A percentile compares a stretch with the other conserved stretches of the same genome.
Evolutionary conservation across 331 rosid genomes (phyloP).

Genomic region (Quercus tomentella): DNA sequence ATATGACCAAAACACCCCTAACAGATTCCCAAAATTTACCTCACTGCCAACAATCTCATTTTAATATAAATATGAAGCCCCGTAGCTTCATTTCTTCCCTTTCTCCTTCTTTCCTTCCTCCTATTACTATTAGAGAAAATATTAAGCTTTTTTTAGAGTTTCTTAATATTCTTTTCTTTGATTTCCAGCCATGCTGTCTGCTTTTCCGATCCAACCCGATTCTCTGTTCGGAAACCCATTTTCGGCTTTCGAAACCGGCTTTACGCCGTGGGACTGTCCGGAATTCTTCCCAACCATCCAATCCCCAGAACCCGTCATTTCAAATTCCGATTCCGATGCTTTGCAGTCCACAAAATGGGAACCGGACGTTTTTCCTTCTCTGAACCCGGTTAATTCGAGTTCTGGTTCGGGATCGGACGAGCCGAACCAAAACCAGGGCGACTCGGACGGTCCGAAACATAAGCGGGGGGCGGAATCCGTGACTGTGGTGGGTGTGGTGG

Average conservation of each 20-base stretch:
- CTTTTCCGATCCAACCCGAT: constrained; percentile 15
- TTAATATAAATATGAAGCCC: constrained; percentile 42
- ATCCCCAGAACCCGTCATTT: constrained; percentile 21
- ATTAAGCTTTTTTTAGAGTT: too few species aligned
- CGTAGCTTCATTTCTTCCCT: constrained; percentile 75
- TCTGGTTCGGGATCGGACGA: constrained; percentile 54
- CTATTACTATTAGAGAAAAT: constrained; percentile 2
- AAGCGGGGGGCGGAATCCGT: constrained; percentile 1
- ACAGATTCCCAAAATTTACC: background rate
- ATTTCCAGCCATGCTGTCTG: constrained; percentile 46
- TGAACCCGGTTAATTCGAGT: constrained; percentile 16
- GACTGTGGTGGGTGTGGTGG: constrained; percentile 24
- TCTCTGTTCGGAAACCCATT: constrained; percentile 34
- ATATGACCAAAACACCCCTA: constrained; percentile 39
- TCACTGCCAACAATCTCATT: background rate
- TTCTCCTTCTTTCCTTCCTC: constrained; percentile 58
- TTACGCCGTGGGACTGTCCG: constrained; percentile 51
- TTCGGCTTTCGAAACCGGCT: constrained; percentile 33
- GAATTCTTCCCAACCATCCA: constrained; percentile 20
- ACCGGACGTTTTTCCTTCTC: background rate
- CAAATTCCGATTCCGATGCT: constrained; percentile 24
- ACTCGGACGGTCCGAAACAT: constrained; percentile 3
- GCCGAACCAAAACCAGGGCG: constrained; percentile 12
- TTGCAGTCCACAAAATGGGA: background rate
- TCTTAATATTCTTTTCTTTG: constrained; percentile 10